Percentiles rank a stretch among this genome's conserved stretches.
phyloP scores from a whole-genome alignment of 2,329 filamentous ascomycete species.

The Ascocoryne sarcoides region DNA sequence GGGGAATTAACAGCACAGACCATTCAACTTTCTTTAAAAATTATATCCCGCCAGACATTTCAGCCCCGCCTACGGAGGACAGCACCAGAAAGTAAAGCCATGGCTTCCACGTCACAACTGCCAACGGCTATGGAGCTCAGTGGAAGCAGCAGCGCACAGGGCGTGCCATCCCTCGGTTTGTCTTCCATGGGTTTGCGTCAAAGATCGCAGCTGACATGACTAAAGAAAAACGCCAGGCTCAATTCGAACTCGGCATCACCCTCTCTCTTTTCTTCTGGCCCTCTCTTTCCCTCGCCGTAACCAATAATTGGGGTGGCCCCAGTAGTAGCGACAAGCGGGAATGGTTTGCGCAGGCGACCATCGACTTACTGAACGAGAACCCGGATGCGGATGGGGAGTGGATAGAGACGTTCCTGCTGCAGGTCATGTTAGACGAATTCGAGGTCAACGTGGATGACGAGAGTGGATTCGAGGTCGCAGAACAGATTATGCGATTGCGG shows the following conservation, averaged over 20 bases:
- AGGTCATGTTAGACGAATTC: constrained; percentile 94
- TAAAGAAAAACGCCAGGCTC: constrained; percentile 46
- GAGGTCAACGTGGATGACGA: constrained; percentile 89
- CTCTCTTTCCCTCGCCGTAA: constrained; percentile 76
- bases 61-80: too few relatives aligned
- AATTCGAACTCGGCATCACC: constrained; percentile 82
- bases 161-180: constrained; percentile 13
- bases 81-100: constrained; percentile 5
- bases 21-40: too few relatives aligned
- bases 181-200: not conserved
- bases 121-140: constrained; percentile 13
- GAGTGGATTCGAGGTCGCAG: constrained; percentile 65
- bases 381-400: constrained; percentile 65
- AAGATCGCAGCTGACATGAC: constrained; percentile 13
- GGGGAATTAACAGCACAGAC: too few relatives aligned
- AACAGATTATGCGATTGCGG: constrained; percentile 60
- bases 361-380: constrained; percentile 59
- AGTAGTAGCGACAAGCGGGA: constrained; percentile 81
- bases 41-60: too few relatives aligned
- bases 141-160: constrained; percentile 6
- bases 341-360: constrained; percentile 87
- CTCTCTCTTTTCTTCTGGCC: constrained; percentile 82
- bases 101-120: constrained; percentile 17
- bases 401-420: constrained; percentile 73
- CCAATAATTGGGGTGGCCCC: constrained; percentile 80